Evolutionary conservation across 176 grass and related monocot species (phyloP).

Genomic region (Avena sativa): DNA sequence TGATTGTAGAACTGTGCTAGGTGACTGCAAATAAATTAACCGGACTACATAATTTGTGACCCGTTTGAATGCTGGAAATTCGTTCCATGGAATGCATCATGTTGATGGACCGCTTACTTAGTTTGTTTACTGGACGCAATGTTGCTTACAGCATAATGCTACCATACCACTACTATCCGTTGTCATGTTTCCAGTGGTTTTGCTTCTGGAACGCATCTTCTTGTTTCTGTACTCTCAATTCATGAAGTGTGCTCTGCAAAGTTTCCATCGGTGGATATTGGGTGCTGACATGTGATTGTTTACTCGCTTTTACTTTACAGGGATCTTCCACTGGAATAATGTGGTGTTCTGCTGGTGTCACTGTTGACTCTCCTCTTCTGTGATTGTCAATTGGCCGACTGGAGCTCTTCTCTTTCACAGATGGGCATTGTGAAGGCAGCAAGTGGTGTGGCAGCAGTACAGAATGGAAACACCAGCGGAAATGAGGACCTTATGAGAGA

Average conservation of each 20-base stretch:
- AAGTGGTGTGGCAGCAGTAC: neutral
- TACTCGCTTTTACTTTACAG: constrained; percentile 28
- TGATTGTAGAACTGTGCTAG: neutral
- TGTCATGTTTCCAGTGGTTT: neutral
- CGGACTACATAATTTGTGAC: neutral
- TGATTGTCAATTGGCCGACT: constrained; percentile 22
- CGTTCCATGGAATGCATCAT: constrained; percentile 15
- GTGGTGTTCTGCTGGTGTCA: constrained; percentile 14
- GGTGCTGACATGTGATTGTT: constrained; percentile 23
- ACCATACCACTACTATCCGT: neutral
- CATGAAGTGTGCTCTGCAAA: neutral
- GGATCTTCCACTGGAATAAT: constrained; percentile 32
- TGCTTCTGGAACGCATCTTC: neutral
- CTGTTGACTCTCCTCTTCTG: constrained; percentile 3
- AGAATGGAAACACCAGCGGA: constrained; percentile 4
- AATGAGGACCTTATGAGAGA: constrained; percentile 54
- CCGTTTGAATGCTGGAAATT: neutral
- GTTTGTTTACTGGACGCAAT: neutral
- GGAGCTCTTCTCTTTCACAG: neutral
- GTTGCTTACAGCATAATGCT: neutral
- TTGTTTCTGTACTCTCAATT: neutral
- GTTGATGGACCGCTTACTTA: neutral
- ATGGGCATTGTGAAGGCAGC: constrained; percentile 79
- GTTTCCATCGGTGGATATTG: neutral
- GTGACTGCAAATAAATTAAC: neutral